Evolutionary conservation across 2,329 filamentous ascomycete species (phyloP), one percentile per base, ranked within the genome.

Genomic region (Penicillium sp.): DNA sequence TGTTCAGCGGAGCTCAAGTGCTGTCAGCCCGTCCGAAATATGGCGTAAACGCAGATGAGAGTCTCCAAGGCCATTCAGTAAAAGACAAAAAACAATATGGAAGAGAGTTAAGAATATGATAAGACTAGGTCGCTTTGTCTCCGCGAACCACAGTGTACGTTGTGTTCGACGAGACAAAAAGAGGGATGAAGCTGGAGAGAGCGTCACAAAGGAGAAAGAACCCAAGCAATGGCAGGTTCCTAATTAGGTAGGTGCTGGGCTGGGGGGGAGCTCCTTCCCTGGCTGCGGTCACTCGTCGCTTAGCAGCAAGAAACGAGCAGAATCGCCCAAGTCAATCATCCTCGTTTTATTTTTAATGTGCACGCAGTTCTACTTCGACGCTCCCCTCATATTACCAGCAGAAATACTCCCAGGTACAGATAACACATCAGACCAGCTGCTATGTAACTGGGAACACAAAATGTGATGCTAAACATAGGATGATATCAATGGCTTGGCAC

Each of bases 51-150:
- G 40, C 14, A 5, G 11, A 43, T 21, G 20, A 28, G 21, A 38
- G 18, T 24, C 23, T 18, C 45, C 33, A 24, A 55, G 14, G 20
- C 20, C 33, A 42, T 48, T 30, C 33, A 55, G 24, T 24, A 12
- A 49, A 14, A 45, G 30, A 55, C 24, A n/a, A 43, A 46, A 28
- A 38, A 54, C 12, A 46, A 55, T 28, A 20, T 5, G 20, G 23
- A 30, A 42, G 11, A 3, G n/a, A 30, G 21, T 23, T 57, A 57
- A 57, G 40, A 56, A 56, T 56, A 56, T 21, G 23, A 21, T 55
- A 55, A 55, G 24, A 48, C 52, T 55, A 55, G 24, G 23, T n/a
- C 28, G 43, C 33, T 35, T 18, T 26, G 24, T 12, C 46, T 28
- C 4, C 8, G n/a, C 14, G 7, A 33, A 16, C 2, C 23, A 30